A percentile compares a stretch with the other conserved stretches of the same genome.
These are phyloP conservation scores for Magnusiomyces ingens DNA, from an alignment of 1,139 yeast species.

Conservation along the genomic window DNA sequence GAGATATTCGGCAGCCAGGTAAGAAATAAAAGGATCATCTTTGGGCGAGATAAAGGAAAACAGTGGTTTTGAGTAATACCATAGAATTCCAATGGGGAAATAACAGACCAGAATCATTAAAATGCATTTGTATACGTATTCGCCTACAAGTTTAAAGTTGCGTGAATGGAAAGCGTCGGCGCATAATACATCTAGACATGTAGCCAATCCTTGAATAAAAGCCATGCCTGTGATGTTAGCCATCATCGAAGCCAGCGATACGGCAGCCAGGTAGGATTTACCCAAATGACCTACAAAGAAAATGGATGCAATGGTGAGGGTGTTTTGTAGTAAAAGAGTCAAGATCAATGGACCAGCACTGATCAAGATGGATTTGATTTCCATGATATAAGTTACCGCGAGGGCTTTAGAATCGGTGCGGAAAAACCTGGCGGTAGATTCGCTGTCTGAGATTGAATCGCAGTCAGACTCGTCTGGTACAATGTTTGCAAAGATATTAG, in stretches of 20 bases:
- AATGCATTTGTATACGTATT: conserved; percentile 49
- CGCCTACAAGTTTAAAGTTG: conserved; percentile 46
- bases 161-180: conserved; percentile 55
- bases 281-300: conserved; percentile 78
- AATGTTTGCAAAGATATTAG: too few relatives aligned
- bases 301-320: conserved; percentile 23
- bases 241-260: conserved; percentile 80
- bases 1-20: conserved; percentile 56
- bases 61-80: conserved; percentile 53
- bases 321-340: neutral
- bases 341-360: conserved; percentile 34
- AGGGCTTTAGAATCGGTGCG: conserved; percentile 34
- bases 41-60: conserved; percentile 32
- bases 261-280: conserved; percentile 62
- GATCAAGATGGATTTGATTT: conserved; percentile 27
- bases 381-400: conserved; percentile 40
- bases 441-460: neutral
- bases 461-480: neutral
- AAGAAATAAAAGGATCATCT: conserved; percentile 50
- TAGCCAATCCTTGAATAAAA: conserved; percentile 76
- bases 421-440: conserved; percentile 26
- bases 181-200: conserved; percentile 75
- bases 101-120: conserved; percentile 41
- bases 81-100: conserved; percentile 42
- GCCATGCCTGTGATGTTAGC: conserved; percentile 72